Conservation (phyloP, 768 basidiomycete genomes). For the Amyloporia xantha region DNA sequence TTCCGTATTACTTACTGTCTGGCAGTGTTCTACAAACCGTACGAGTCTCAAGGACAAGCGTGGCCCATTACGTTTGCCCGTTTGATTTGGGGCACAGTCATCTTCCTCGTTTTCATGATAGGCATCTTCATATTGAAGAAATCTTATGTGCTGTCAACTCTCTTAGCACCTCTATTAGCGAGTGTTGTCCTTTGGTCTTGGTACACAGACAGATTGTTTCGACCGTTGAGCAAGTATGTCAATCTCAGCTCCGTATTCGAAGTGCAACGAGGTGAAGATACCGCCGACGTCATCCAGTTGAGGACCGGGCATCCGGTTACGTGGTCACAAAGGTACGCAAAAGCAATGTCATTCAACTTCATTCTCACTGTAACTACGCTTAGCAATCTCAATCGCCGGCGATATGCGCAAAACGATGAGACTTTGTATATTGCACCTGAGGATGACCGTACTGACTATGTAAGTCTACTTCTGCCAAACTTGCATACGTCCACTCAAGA, state of each 20-base stretch:
- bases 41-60: constrained; percentile 94
- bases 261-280: constrained; percentile 84
- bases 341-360: neutral
- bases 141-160: constrained; percentile 49
- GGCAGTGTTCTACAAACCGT: constrained; percentile 95
- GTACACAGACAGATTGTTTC: constrained; percentile 62
- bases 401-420: constrained; percentile 93
- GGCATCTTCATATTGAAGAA: constrained; percentile 80
- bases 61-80: constrained; percentile 96
- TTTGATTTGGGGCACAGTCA: constrained; percentile 85
- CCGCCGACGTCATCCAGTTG: constrained; percentile 68
- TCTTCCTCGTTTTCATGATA: constrained; percentile 95
- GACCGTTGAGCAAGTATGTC: constrained; percentile 73
- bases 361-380: neutral
- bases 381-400: constrained; percentile 76
- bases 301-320: constrained; percentile 82
- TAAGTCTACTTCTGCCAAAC: constrained; percentile 25
- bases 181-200: constrained; percentile 79
- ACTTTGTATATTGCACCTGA: constrained; percentile 93
- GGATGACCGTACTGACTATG: constrained; percentile 88
- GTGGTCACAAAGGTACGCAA: constrained; percentile 82
- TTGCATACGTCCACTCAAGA: neutral
- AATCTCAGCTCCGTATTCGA: constrained; percentile 83
- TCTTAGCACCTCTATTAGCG: constrained; percentile 69
- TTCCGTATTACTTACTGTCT: neutral